Conservation (phyloP, 2,329 filamentous ascomycete species). For the Diplodia sapinea region DNA sequence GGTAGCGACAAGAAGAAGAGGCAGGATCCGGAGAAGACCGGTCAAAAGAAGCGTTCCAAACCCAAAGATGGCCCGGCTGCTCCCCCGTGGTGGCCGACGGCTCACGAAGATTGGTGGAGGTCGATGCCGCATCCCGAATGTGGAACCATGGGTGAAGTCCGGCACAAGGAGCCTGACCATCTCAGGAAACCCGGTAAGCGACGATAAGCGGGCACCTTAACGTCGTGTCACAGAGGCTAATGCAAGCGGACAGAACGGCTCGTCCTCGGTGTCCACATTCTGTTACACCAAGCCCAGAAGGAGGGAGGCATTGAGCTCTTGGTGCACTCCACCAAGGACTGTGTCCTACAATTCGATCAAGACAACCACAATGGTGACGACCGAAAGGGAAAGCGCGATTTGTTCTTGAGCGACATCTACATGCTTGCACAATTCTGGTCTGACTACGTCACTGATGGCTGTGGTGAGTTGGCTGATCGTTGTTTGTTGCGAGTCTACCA, state of each 20-base stretch:
- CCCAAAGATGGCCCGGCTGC: slow-evolving; percentile 52
- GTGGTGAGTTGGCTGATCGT: slow-evolving; percentile 23
- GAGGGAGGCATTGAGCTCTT: slow-evolving; percentile 21
- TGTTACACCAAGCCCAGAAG: slow-evolving; percentile 26
- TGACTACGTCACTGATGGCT: slow-evolving; percentile 24
- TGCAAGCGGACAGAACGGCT: slow-evolving; percentile 21
- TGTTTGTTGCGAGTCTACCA: background rate
- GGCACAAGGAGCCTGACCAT: slow-evolving; percentile 77
- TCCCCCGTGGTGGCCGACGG: slow-evolving; percentile 46
- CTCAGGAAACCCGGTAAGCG: slow-evolving; percentile 66
- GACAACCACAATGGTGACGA: slow-evolving; percentile 27
- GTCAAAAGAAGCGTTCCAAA: slow-evolving; percentile 25
- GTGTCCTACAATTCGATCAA: slow-evolving; percentile 27
- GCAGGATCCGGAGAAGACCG: slow-evolving; percentile 7
- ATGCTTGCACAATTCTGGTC: slow-evolving; percentile 24
- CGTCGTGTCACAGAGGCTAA: slow-evolving; percentile 2
- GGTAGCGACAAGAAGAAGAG: slow-evolving; percentile 63
- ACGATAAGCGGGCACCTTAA: background rate
- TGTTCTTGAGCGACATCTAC: slow-evolving; percentile 30
- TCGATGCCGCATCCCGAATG: slow-evolving; percentile 24
- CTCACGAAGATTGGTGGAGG: slow-evolving; percentile 23
- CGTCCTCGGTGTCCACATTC: slow-evolving; percentile 31
- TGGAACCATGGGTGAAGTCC: slow-evolving; percentile 49
- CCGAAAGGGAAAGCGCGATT: slow-evolving; percentile 19
- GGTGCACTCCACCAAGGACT: slow-evolving; percentile 32